Evolutionary conservation across 371 early-diverging fungal genomes (phyloP).

Genomic region (Dichotomocladium elegans): DNA sequence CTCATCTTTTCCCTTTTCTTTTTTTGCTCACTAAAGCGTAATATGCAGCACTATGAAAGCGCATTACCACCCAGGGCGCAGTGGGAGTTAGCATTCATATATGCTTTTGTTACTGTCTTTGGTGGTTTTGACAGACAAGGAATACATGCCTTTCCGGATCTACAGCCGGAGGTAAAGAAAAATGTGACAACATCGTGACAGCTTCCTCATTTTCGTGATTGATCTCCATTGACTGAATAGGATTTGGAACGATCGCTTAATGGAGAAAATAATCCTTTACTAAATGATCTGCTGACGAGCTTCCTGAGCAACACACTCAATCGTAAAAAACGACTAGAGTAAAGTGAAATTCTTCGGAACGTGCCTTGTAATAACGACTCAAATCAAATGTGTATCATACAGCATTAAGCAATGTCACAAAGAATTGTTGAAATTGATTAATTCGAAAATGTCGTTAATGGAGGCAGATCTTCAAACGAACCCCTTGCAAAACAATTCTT

Average conservation of each 20-base stretch:
- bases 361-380: neutral
- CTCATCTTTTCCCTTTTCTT: too few relatives aligned
- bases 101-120: constrained; percentile 31
- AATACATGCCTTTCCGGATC: constrained; percentile 18
- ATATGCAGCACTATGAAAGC: too few relatives aligned
- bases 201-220: too few relatives aligned
- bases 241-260: constrained; percentile 24
- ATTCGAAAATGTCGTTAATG: constrained; percentile 21
- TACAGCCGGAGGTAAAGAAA: constrained; percentile 30
- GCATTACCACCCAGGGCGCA: constrained; percentile 16
- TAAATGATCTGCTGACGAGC: constrained; percentile 27
- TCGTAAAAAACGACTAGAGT: constrained; percentile 37
- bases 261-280: constrained; percentile 12
- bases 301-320: constrained; percentile 36
- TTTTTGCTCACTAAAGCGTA: too few relatives aligned
- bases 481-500: constrained; percentile 23
- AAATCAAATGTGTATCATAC: neutral
- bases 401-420: constrained; percentile 14
- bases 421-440: constrained; percentile 23
- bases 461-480: constrained; percentile 33
- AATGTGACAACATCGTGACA: too few relatives aligned
- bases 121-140: constrained; percentile 9
- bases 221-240: too few relatives aligned
- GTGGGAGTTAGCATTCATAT: constrained; percentile 39
- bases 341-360: constrained; percentile 3